These are phyloP conservation scores for Oxyria digyna DNA, from an alignment of 148 eudicot species.

Conservation along the genomic window DNA sequence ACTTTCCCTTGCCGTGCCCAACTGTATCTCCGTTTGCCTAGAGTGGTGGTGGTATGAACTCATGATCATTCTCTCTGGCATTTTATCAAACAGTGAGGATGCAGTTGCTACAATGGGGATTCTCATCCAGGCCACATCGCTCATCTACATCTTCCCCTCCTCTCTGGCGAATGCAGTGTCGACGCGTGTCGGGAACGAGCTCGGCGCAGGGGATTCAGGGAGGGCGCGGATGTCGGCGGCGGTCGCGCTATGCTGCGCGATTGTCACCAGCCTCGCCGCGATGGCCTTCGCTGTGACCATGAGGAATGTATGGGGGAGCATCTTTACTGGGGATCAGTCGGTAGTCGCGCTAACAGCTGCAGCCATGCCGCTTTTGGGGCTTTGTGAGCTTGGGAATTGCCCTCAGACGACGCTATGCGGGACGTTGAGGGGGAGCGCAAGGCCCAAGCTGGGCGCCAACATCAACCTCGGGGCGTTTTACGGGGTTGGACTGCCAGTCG, in stretches of 20 bases:
- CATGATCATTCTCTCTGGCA: constrained; percentile 22
- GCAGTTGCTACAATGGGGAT: constrained; percentile 34
- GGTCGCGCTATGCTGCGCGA: constrained; percentile 13
- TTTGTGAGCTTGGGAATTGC: constrained; percentile 43
- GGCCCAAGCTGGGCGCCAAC: constrained; percentile 19
- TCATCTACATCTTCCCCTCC: constrained; percentile 36
- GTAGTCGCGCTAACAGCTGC: constrained; percentile 12
- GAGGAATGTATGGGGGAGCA: constrained; percentile 20
- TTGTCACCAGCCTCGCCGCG: constrained; percentile 10
- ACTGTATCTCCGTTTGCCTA: constrained; percentile 29
- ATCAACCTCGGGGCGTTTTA: constrained; percentile 24
- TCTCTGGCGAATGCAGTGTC: constrained; percentile 22
- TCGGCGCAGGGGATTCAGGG: constrained; percentile 26
- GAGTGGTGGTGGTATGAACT: constrained; percentile 52
- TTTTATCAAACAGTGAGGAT: constrained; percentile 13
- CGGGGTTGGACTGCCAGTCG: constrained; percentile 15
- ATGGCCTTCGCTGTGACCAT: constrained; percentile 11
- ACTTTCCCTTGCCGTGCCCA: constrained; percentile 20
- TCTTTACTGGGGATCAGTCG: constrained; percentile 15
- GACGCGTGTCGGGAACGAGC: constrained; percentile 26
- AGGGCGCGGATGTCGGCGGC: constrained; percentile 15
- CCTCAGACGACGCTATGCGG: constrained; percentile 36
- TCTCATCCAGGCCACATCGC: constrained; percentile 28
- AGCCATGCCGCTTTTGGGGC: constrained; percentile 19
- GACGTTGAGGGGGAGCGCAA: constrained; percentile 25